Conservation (phyloP, 805 yeast species). For the Ogataea allantospora region DNA sequence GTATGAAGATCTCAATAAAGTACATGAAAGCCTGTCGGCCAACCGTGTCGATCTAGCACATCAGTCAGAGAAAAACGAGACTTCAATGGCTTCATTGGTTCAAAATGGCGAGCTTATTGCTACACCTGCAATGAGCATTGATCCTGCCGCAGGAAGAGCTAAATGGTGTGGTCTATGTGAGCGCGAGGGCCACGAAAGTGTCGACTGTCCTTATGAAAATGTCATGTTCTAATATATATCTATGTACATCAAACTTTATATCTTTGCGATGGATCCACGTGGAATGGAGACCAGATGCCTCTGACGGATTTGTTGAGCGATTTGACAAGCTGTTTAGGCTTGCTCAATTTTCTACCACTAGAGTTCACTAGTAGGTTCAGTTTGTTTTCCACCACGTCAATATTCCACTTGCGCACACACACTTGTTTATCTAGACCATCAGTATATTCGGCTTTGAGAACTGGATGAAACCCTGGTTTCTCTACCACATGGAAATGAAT, state of each 20-base stretch:
- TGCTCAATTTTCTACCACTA: constrained; percentile 60
- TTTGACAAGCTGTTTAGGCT: constrained; percentile 74
- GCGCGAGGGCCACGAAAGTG: constrained; percentile 80
- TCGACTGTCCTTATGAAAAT: constrained; percentile 83
- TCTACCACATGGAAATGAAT: constrained; percentile 70
- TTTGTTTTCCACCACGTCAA: constrained; percentile 61
- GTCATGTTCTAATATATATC: constrained; percentile 22
- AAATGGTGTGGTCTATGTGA: constrained; percentile 96
- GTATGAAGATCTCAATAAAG: neutral
- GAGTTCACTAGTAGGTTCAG: constrained; percentile 62
- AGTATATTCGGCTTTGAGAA: constrained; percentile 57
- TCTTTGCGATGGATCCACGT: constrained; percentile 54
- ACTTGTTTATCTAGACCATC: constrained; percentile 40
- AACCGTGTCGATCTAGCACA: neutral
- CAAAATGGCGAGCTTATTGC: constrained; percentile 37
- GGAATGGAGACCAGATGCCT: constrained; percentile 98
- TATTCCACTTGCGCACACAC: constrained; percentile 72
- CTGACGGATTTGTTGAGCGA: constrained; percentile 81
- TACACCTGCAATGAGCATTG: constrained; percentile 46
- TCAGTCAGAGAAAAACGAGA: neutral
- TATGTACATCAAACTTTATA: constrained; percentile 39
- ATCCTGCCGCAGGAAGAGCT: constrained; percentile 71
- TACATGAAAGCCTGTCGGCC: neutral
- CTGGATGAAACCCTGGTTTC: constrained; percentile 78
- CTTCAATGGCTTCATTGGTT: neutral